Percentiles rank a stretch among this genome's conserved stretches.
Conservation (phyloP, 306 rosid genomes). For the Medicago lupulina region DNA sequence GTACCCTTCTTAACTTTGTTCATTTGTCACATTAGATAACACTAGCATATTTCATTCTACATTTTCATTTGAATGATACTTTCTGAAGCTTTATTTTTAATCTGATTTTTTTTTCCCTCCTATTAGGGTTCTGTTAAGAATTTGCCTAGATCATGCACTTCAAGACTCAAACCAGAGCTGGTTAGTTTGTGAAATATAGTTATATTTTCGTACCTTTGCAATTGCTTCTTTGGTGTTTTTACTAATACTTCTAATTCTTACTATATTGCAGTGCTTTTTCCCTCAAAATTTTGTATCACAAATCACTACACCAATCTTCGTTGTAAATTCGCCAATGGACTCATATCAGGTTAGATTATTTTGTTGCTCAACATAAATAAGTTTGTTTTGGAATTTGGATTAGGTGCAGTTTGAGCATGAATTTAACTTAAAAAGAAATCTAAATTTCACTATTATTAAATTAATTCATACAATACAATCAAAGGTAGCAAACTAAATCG, state of each 20-base stretch:
- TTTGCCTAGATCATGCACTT: constrained; percentile 83
- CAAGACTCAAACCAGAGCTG: constrained; percentile 72
- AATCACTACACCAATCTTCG: constrained; percentile 76
- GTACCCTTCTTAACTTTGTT: constrained; percentile 52
- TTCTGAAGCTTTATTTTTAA: constrained; percentile 30
- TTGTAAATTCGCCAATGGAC: constrained; percentile 88
- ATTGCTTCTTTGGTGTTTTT: constrained; percentile 23
- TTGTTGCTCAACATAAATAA: constrained; percentile 1
- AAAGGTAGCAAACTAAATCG: too few species aligned
- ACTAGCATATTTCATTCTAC: too few species aligned
- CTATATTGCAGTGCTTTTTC: constrained; percentile 80
- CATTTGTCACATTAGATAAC: constrained; percentile 5
- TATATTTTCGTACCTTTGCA: constrained; percentile 8
- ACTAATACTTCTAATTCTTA: constrained; percentile 37
- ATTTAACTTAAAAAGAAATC: too few species aligned
- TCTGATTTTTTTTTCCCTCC: constrained; percentile 10
- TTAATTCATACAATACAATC: too few species aligned
- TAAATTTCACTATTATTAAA: too few species aligned
- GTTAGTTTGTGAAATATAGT: constrained; percentile 47
- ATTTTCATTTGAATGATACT: background rate
- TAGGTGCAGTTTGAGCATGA: too few species aligned
- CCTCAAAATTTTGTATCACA: constrained; percentile 72
- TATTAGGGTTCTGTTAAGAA: constrained; percentile 73
- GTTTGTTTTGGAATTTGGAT: background rate
- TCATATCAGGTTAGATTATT: constrained; percentile 88